Evolutionary conservation across 2,329 filamentous ascomycete genomes (phyloP).

Genomic region (Geoglossum cookeanum): DNA sequence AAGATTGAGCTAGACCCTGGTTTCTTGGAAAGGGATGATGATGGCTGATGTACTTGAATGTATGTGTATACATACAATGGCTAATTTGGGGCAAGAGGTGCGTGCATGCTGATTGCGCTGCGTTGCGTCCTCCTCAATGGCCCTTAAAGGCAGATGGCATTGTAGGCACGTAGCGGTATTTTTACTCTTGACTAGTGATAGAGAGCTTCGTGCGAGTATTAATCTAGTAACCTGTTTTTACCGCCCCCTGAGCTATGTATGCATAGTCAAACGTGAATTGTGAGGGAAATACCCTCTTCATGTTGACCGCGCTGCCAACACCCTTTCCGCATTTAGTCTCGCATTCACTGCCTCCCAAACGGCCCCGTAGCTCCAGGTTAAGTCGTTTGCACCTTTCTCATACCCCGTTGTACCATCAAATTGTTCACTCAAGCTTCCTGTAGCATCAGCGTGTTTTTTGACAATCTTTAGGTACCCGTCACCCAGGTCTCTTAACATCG

Average conservation of each 20-base stretch:
- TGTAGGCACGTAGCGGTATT: background rate
- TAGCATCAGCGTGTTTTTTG: background rate
- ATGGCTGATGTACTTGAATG: background rate
- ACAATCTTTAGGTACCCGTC: slow-evolving; percentile 2
- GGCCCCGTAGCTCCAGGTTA: slow-evolving; percentile 4
- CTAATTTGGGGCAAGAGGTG: background rate
- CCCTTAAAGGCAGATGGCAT: background rate
- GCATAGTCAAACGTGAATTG: background rate
- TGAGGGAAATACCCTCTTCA: background rate
- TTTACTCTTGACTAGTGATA: background rate
- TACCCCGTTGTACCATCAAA: background rate
- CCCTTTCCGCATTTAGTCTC: background rate
- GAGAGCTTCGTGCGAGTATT: background rate
- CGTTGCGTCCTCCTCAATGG: background rate
- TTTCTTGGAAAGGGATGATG: slow-evolving; percentile 61
- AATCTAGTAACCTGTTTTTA: background rate
- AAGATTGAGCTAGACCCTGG: slow-evolving; percentile 68
- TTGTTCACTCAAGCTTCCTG: slow-evolving; percentile 1
- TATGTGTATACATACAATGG: too few species aligned
- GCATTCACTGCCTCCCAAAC: slow-evolving; percentile 1
- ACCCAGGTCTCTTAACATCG: background rate
- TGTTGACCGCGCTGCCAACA: background rate
- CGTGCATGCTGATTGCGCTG: background rate
- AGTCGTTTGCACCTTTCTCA: slow-evolving; percentile 2
- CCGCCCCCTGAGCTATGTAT: background rate